Base-by-base conservation (phyloP, 192 early-diverging fungal genomes). In the Backusella parvicylindrica region DNA sequence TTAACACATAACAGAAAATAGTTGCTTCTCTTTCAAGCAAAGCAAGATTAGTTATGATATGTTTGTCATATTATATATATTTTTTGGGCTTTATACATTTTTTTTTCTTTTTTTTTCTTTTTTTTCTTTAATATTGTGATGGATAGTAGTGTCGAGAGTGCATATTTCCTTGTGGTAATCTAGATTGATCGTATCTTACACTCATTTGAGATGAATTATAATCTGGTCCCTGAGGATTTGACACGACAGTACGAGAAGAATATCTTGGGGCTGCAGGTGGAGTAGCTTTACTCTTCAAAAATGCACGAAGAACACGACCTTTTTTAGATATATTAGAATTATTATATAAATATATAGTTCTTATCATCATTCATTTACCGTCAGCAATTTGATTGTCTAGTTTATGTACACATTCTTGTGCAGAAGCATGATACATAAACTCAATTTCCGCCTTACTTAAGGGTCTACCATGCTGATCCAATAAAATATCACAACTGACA, bases 381-480 rank as follows among this genome's bases (percentile, higher is more conserved):
- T 85, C 84, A 28, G 84, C 84, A 53, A 82, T 75, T 66, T 80
- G 79, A 40, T 80, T 80, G 60, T 85, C 70, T 18, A 83, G 53
- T 47, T 83, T 79, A 13, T 81, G 69, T 28, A 85, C 70, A 31
- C 82, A 82, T 7, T 77, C 80, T 28, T 79, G 30, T 2, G 79
- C 84, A 35, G 82, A 77, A 2, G 73, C 71, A 37, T 78, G 81
- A 32, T 77, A 70, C 23, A 80, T 75, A 40, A 84, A 86, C 4
- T 83, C 79, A 32, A 86, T 79, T 60, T 86, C 82, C 7, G 84
- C 80, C 38, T 75, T 79, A 65, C 82, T 83, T 38, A 82, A 72
- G 21, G 76, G 73, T 21, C 84, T 77, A 21, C 73, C 73, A 18
- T 75, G 78, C 0, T 43, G 75, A 56, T 80, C 74, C 13, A 73